Percentiles rank a stretch among this genome's conserved stretches.
phyloP scores from a whole-genome alignment of 371 early-diverging fungal species.

The Mucor sp. region DNA sequence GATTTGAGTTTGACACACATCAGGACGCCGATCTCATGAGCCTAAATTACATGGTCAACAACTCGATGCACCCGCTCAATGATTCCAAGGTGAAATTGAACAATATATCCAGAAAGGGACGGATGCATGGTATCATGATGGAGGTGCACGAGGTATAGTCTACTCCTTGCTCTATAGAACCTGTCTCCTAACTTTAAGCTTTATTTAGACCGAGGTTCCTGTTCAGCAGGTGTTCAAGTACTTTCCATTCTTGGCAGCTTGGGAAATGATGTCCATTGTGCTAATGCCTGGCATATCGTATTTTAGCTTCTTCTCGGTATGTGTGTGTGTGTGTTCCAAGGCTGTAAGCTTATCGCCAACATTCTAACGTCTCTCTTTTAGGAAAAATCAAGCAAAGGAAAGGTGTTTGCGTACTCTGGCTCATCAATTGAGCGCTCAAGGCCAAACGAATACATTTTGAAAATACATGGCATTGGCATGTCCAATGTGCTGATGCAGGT shows the following conservation, averaged over 20 bases:
- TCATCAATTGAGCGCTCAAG: conserved; percentile 37
- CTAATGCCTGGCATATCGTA: conserved; percentile 53
- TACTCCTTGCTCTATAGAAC: neutral
- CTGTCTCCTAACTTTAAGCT: neutral
- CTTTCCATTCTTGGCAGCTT: conserved; percentile 53
- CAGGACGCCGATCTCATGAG: conserved; percentile 23
- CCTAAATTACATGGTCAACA: conserved; percentile 33
- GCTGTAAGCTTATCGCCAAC: too few relatives aligned
- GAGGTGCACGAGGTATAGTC: conserved; percentile 52
- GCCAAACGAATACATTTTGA: conserved; percentile 44
- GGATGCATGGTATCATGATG: conserved; percentile 26
- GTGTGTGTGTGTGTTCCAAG: conserved; percentile 26
- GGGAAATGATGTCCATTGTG: conserved; percentile 59
- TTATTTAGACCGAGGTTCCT: conserved; percentile 41
- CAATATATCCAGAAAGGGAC: conserved; percentile 17
- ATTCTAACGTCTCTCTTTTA: conserved; percentile 13
- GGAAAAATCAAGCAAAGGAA: conserved; percentile 44
- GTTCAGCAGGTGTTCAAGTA: conserved; percentile 49
- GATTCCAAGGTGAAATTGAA: conserved; percentile 11
- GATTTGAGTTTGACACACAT: neutral
- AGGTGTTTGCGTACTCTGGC: conserved; percentile 46
- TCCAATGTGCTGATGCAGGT: conserved; percentile 55
- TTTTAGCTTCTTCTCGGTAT: conserved; percentile 57
- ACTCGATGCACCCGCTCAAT: conserved; percentile 3
- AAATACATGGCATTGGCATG: conserved; percentile 42